Evolutionary conservation across 495 filamentous ascomycete genomes (phyloP).

Genomic region (Tuber umbilicatum): DNA sequence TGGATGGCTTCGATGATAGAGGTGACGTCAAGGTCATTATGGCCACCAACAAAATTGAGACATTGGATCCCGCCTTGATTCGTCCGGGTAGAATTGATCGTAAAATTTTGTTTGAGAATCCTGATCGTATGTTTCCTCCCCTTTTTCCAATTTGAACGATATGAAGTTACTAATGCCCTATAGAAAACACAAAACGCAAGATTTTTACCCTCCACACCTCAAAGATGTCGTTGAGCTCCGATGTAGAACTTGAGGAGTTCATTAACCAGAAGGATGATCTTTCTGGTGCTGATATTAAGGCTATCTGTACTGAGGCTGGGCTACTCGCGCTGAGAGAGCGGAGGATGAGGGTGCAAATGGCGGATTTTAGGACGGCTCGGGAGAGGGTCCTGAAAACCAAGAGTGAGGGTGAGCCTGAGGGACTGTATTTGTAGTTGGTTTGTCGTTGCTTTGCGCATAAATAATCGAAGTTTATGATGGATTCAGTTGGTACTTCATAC

Average conservation of each 20-base stretch:
- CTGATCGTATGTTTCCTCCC: conserved; percentile 63
- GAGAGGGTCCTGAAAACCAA: conserved; percentile 98
- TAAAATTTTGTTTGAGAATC: conserved; percentile 99
- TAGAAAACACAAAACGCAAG: conserved; percentile 98
- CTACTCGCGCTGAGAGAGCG: conserved; percentile 91
- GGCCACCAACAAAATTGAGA: conserved; percentile 99
- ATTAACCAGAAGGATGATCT: conserved; percentile 98
- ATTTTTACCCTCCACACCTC: conserved; percentile 99
- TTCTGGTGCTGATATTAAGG: conserved; percentile 95
- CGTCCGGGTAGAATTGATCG: conserved; percentile 96
- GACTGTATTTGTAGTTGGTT: conserved; percentile 81
- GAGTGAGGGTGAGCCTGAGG: conserved; percentile 96
- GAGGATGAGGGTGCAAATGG: conserved; percentile 98
- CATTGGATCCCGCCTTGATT: conserved; percentile 91
- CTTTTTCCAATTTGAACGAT: conserved; percentile 40
- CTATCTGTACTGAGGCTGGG: conserved; percentile 95
- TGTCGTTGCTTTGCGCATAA: background rate
- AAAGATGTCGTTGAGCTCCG: conserved; percentile 93
- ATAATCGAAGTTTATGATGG: background rate
- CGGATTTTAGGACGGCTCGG: conserved; percentile 85
- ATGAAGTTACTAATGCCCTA: conserved; percentile 8
- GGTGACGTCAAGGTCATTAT: conserved; percentile 99
- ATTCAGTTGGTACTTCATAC: background rate
- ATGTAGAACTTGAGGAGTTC: conserved; percentile 97
- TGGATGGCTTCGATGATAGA: conserved; percentile 97